Conservation (phyloP, 75 land plant species). For the Chamaecyparis obtusa region DNA sequence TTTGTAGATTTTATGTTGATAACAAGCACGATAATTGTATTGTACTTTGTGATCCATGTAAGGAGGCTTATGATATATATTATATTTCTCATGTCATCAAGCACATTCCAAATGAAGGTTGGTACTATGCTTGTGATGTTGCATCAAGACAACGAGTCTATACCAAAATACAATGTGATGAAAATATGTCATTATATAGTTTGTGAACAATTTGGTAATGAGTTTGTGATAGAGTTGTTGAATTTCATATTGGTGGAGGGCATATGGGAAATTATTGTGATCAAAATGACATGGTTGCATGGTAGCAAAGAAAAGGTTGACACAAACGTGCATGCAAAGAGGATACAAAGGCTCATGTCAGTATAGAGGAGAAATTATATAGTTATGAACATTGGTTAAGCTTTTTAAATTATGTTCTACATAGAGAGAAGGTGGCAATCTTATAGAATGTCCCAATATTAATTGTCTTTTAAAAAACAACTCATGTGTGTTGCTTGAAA, state of each 20-base stretch:
- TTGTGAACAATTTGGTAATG: slow-evolving; percentile 33
- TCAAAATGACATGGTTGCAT: neutral
- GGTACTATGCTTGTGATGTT: slow-evolving; percentile 10
- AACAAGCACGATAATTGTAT: neutral
- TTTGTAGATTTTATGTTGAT: neutral
- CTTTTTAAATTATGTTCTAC: neutral
- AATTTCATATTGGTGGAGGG: neutral
- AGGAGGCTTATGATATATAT: slow-evolving; percentile 8
- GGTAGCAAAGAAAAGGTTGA: neutral
- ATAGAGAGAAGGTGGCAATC: neutral
- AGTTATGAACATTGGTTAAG: neutral
- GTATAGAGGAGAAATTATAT: neutral
- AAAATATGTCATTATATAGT: slow-evolving; percentile 8
- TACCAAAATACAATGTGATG: neutral
- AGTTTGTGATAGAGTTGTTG: slow-evolving; percentile 7
- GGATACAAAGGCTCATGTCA: neutral
- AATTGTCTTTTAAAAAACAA: neutral
- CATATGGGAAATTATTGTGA: neutral
- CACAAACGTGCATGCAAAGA: neutral
- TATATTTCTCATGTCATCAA: slow-evolving; percentile 2
- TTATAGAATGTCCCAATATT: neutral
- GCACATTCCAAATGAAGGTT: neutral
- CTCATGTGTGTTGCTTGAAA: neutral
- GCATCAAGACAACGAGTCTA: neutral
- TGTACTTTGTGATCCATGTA: slow-evolving; percentile 8